A percentile compares a stretch with the other conserved stretches of the same genome.
phyloP scores from a whole-genome alignment of 2,329 filamentous ascomycete species.

The Colletotrichum sp. region DNA sequence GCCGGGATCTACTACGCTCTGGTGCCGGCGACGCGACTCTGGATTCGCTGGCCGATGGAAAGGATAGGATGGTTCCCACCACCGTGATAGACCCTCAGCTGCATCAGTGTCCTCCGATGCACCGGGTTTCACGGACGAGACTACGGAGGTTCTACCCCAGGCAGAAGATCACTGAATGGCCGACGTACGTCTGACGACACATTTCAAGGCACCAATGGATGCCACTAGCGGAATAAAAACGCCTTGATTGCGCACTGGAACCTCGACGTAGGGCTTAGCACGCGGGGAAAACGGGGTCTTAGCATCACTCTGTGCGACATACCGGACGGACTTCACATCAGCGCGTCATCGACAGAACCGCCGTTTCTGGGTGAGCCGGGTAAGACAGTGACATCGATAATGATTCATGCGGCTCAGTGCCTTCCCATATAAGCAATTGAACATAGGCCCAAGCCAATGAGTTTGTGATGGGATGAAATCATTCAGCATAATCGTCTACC shows the following conservation, averaged over 20 bases:
- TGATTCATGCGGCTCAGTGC: conserved; percentile 1
- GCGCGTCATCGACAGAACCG: conserved; percentile 11
- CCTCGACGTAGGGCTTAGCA: background rate
- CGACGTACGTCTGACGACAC: background rate
- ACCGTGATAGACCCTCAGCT: background rate
- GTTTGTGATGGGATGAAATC: background rate
- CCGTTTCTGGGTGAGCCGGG: background rate
- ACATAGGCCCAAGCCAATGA: background rate
- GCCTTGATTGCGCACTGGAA: background rate
- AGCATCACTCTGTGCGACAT: background rate
- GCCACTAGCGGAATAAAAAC: background rate
- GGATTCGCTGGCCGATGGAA: background rate
- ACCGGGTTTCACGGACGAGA: background rate
- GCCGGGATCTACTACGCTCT: background rate
- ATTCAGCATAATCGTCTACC: background rate
- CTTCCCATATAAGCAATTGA: background rate
- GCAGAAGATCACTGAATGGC: background rate
- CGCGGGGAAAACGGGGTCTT: background rate
- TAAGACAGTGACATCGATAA: background rate
- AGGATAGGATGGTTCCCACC: background rate
- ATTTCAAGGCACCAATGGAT: background rate
- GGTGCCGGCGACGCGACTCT: background rate
- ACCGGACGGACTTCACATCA: background rate
- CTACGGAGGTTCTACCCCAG: background rate
- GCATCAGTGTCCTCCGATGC: background rate